These are phyloP conservation scores for Macrolepiota albuminosa DNA, from an alignment of 768 basidiomycete genomes.

Conservation along the genomic window DNA sequence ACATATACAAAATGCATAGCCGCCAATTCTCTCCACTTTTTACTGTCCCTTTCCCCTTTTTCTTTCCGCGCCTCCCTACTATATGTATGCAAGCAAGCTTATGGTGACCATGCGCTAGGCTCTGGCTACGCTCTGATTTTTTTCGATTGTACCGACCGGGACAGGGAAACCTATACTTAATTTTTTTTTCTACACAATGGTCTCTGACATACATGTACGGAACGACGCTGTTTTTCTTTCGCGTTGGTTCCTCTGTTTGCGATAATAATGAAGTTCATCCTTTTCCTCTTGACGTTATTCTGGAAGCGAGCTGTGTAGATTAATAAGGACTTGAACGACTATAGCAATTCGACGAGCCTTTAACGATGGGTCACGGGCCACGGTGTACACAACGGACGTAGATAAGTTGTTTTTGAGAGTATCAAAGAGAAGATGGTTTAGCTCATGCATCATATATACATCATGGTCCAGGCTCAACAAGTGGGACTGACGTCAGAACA, in stretches of 20 bases:
- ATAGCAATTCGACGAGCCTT: too few species aligned
- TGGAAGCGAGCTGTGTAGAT: too few species aligned
- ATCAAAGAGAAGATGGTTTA: too few species aligned
- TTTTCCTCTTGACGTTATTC: background rate
- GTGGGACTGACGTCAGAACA: background rate
- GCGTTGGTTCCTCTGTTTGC: background rate
- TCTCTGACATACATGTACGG: background rate
- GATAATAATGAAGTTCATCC: background rate
- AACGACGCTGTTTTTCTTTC: background rate
- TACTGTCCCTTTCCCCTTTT: background rate
- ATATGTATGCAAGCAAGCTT: conserved; percentile 1
- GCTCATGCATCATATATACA: background rate
- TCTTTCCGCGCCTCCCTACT: background rate
- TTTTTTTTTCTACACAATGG: background rate
- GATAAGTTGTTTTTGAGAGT: too few species aligned
- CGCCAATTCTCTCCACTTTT: background rate
- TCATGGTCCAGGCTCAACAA: background rate
- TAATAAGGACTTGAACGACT: too few species aligned
- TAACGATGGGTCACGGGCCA: too few species aligned
- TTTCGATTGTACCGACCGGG: conserved; percentile 6
- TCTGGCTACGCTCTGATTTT: background rate
- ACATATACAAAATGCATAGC: conserved; percentile 1
- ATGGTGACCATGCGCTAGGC: background rate
- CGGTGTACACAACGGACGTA: too few species aligned
- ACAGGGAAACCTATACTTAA: conserved; percentile 6